phyloP scores from a whole-genome alignment of 208 protist species.

The Wallacemonas sp. region DNA sequence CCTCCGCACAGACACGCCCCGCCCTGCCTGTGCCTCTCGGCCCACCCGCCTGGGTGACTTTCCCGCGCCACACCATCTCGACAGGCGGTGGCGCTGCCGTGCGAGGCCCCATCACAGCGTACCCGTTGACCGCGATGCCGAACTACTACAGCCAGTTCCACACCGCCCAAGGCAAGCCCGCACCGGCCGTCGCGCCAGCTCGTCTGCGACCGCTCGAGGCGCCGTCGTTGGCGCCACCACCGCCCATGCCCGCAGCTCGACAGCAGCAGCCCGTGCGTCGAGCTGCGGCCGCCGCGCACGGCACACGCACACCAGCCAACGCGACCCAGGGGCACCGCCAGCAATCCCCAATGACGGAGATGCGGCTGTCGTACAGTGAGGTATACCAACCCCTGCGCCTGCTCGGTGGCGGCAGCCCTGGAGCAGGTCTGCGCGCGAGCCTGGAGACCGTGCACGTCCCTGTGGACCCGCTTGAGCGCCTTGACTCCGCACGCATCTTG shows the following conservation, averaged over 20 bases:
- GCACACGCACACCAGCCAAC: neutral
- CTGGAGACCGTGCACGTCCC: neutral
- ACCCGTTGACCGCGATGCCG: neutral
- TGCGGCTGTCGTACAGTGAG: constrained; percentile 6
- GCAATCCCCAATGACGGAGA: constrained; percentile 11
- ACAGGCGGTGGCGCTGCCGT: neutral
- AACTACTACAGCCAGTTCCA: constrained; percentile 10
- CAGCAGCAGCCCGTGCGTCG: too few species aligned
- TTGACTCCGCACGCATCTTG: constrained; percentile 6
- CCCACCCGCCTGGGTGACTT: constrained; percentile 2
- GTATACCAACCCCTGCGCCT: constrained; percentile 8
- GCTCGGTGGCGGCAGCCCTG: neutral
- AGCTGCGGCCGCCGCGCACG: neutral
- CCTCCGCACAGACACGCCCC: neutral
- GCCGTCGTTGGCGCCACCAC: neutral
- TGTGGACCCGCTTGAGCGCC: neutral
- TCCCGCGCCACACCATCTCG: neutral
- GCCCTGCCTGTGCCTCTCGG: constrained; percentile 10
- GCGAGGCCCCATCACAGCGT: neutral
- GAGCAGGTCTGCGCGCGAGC: neutral
- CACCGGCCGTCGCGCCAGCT: constrained; percentile 1
- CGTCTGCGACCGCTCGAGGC: neutral
- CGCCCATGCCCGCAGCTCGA: too few species aligned
- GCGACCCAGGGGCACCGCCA: neutral
- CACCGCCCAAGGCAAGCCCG: neutral